Evolutionary conservation across 495 filamentous ascomycete species (phyloP).

Genomic region (Oidiodendron maius): DNA sequence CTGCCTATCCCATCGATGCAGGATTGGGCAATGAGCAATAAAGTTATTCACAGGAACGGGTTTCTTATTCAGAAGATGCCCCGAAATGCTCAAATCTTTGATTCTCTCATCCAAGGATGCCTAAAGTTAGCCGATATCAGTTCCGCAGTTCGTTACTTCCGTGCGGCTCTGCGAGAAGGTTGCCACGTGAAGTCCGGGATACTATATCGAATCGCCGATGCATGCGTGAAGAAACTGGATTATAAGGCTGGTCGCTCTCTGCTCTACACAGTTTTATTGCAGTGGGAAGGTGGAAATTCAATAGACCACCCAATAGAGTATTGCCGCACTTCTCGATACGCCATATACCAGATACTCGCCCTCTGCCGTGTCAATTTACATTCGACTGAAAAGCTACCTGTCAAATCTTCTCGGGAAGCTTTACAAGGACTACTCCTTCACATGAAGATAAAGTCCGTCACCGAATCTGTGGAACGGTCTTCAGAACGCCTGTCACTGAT

Average conservation of each 20-base stretch:
- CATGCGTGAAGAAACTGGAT: constrained; percentile 2
- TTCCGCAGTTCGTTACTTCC: constrained; percentile 10
- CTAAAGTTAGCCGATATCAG: constrained; percentile 6
- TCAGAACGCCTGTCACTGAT: neutral
- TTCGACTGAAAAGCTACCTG: neutral
- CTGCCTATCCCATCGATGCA: neutral
- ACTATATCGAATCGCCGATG: constrained; percentile 3
- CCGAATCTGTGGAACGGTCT: constrained; percentile 1
- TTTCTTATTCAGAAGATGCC: constrained; percentile 10
- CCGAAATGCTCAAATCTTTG: constrained; percentile 15
- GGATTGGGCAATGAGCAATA: constrained; percentile 16
- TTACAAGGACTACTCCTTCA: constrained; percentile 3
- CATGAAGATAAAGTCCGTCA: constrained; percentile 7
- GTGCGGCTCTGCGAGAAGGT: constrained; percentile 14
- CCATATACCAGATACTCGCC: constrained; percentile 5
- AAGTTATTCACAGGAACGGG: constrained; percentile 9
- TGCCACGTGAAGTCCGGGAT: constrained; percentile 1
- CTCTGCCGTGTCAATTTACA: constrained; percentile 8
- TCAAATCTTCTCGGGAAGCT: neutral
- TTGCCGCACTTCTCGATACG: neutral
- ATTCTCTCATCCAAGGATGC: constrained; percentile 13
- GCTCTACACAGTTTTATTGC: constrained; percentile 5
- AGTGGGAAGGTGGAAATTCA: neutral
- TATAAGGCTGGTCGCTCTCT: constrained; percentile 1
- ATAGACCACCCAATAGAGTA: neutral